Evolutionary conservation across 140 eudicot species (phyloP).

Genomic region (Cichorium intybus): DNA sequence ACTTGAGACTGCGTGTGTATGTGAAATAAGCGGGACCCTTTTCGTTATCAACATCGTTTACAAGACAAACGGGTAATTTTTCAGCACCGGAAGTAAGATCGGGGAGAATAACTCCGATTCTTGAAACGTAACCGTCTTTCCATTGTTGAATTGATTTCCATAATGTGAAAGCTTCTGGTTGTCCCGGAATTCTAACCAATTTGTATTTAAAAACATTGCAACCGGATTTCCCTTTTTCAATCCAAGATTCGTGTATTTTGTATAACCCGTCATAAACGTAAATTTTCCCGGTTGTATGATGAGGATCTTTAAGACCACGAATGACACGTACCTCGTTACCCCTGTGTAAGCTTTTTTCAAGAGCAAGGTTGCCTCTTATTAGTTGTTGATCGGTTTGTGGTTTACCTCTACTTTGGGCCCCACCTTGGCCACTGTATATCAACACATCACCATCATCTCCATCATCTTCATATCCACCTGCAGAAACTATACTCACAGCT

Average conservation of each 20-base stretch:
- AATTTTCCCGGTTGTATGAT: conserved; percentile 28
- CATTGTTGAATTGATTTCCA: conserved; percentile 57
- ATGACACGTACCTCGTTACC: conserved; percentile 61
- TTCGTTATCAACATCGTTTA: conserved; percentile 64
- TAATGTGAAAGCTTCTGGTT: conserved; percentile 43
- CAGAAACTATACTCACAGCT: conserved; percentile 62
- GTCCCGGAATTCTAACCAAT: conserved; percentile 50
- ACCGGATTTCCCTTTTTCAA: conserved; percentile 63
- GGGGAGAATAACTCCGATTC: conserved; percentile 55
- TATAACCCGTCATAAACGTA: conserved; percentile 58
- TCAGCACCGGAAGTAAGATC: conserved; percentile 75
- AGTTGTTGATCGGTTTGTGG: conserved; percentile 50
- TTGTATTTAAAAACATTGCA: conserved; percentile 52
- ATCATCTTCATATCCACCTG: conserved; percentile 73
- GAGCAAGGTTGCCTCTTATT: conserved; percentile 69
- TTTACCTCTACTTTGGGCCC: conserved; percentile 41
- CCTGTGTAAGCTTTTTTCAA: conserved; percentile 54
- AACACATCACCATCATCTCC: conserved; percentile 50
- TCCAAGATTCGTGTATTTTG: conserved; percentile 46
- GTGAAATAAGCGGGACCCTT: conserved; percentile 80
- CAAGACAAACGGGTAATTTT: conserved; percentile 62
- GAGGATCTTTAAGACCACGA: conserved; percentile 50
- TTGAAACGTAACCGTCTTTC: conserved; percentile 51
- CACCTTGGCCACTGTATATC: conserved; percentile 78
- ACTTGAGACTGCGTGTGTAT: conserved; percentile 40